Evolutionary conservation across 331 rosid species (phyloP).

Genomic region (Acacia concinna): DNA sequence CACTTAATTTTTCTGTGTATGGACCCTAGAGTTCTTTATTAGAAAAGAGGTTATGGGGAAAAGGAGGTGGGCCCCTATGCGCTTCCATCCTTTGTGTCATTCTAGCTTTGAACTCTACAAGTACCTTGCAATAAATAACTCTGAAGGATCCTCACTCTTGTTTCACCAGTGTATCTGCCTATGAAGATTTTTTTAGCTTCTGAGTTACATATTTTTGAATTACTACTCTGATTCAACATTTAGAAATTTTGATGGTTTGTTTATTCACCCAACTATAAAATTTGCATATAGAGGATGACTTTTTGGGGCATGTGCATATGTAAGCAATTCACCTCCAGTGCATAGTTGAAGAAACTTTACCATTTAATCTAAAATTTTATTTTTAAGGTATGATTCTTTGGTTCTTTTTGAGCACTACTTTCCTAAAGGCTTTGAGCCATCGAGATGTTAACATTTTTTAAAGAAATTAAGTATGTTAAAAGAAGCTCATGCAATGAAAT

Average conservation of each 20-base stretch:
- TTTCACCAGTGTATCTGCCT: background rate
- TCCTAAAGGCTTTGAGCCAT: background rate
- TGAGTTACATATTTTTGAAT: background rate
- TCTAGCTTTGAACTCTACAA: background rate
- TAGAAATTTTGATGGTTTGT: background rate
- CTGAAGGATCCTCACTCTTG: conserved; percentile 1
- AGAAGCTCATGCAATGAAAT: background rate
- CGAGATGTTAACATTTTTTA: background rate
- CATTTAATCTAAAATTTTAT: too few relatives aligned
- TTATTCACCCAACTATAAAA: background rate
- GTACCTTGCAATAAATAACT: background rate
- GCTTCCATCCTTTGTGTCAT: background rate
- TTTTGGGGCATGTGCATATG: conserved; percentile 4
- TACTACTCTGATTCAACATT: background rate
- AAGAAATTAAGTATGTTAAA: conserved; percentile 7
- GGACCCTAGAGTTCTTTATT: background rate
- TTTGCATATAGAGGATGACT: background rate
- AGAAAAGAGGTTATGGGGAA: background rate
- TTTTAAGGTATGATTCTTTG: too few relatives aligned
- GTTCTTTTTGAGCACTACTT: background rate
- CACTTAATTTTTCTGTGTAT: background rate
- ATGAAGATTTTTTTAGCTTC: conserved; percentile 11
- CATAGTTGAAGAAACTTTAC: background rate
- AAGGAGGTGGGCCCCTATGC: background rate
- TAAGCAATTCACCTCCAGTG: conserved; percentile 8